Evolutionary conservation across 495 filamentous ascomycete species (phyloP), one percentile per base, ranked within the genome.

Genomic region (Trichocladium antarcticum): DNA sequence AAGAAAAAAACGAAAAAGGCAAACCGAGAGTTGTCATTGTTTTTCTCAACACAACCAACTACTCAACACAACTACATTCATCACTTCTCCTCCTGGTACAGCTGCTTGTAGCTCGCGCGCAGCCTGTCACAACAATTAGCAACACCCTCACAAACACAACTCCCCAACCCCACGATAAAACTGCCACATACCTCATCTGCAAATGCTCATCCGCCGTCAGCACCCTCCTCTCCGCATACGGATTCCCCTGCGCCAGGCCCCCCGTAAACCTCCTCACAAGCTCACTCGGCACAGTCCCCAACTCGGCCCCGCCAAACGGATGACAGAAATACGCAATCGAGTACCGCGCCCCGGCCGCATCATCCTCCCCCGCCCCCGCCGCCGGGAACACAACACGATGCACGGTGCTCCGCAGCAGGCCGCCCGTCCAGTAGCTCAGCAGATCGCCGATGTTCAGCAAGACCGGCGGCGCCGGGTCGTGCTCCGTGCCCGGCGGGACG

Each of bases 301-400:
- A 64, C 57, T 76, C 67, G n/a, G 80, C 85, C 1, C 71, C 63
- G 56, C 88, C 76, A 16, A 81, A 66, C 11, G 90, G 92, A 66
- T 97, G 90, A 54, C 87, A 94, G 60, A 96, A 96, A 58, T 85
- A 97, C 11, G 80, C 92, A 51, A 97, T 82, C 42, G 82, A 87
- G 63, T 95, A 96, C 45, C 90, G 68, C 64, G 68, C 60, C 32
- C 65, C 69, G 6, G 31, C 46, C 6, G 56, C 59, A 2, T 62
- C 64, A 45, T 94, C 62, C 49, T 95, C 87, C 50, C 77, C 76
- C 9, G 37, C 6, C 8, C 2, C 17, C 7, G 9, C 5, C 3
- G 9, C 8, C 4, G 87, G 81, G 43, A 93, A 93, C 11, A 93
- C 77, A 16, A 98, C 92, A 22, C 92, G 71, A 59, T 96, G 92